These are phyloP conservation scores for Hanseniaspora gamundiae DNA, from an alignment of 1,139 yeast species.

Conservation along the genomic window DNA sequence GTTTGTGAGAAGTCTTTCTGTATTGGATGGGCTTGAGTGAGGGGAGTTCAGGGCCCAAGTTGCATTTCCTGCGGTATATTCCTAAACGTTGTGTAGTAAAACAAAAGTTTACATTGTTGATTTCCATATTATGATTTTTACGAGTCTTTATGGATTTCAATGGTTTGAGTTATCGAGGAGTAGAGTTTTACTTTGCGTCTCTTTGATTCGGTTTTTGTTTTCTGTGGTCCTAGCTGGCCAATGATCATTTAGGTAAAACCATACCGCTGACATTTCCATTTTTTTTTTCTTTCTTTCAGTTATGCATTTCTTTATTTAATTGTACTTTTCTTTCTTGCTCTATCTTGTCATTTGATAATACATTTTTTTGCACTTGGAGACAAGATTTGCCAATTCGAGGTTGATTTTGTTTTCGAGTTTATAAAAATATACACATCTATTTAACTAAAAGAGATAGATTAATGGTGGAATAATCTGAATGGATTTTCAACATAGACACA, in stretches of 20 bases:
- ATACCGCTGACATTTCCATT: slow-evolving; percentile 56
- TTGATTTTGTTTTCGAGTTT: no score
- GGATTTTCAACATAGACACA: slow-evolving; percentile 90
- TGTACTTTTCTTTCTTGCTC: no score
- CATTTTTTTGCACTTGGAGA: no score
- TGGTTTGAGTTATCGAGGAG: slow-evolving; percentile 5
- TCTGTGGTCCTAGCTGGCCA: slow-evolving; percentile 45
- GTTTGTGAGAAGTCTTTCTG: neutral
- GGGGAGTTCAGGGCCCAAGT: neutral
- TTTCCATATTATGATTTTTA: slow-evolving; percentile 5
- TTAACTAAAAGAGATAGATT: neutral
- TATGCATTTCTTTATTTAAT: no score
- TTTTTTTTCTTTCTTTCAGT: neutral
- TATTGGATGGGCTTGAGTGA: neutral
- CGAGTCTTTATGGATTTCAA: slow-evolving; percentile 3
- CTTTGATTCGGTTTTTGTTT: slow-evolving; percentile 2
- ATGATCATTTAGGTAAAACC: slow-evolving; percentile 88
- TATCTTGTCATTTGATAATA: no score
- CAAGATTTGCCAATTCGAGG: no score
- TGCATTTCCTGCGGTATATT: slow-evolving; percentile 54
- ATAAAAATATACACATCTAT: neutral
- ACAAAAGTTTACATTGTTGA: neutral
- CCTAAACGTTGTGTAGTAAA: slow-evolving; percentile 72
- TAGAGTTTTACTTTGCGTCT: slow-evolving; percentile 2
- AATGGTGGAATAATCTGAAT: slow-evolving; percentile 92